Percentiles rank a stretch among this genome's conserved stretches.
Evolutionary conservation across 306 rosid genomes (phyloP).

Genomic region (Acacia crassicarpa): DNA sequence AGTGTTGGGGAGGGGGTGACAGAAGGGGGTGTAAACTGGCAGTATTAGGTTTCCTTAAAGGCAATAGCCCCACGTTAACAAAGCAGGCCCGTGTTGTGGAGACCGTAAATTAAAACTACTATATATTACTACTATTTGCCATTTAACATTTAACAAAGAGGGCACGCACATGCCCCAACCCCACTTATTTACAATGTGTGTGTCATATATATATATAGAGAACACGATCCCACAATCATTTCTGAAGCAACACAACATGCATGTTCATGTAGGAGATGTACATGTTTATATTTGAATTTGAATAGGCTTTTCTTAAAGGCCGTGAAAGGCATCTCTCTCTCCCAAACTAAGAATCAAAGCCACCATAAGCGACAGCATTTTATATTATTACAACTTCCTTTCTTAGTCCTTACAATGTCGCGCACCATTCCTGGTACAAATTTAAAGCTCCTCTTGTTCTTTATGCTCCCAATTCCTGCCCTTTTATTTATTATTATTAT

Average conservation of each 20-base stretch:
- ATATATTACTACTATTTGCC: background rate
- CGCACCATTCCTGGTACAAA: background rate
- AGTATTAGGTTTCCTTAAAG: background rate
- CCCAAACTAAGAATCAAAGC: background rate
- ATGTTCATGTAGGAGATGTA: too few species aligned
- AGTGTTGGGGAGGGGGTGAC: background rate
- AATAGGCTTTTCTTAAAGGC: background rate
- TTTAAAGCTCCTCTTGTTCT: background rate
- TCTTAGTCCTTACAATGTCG: background rate
- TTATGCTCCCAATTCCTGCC: background rate
- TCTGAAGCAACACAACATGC: background rate
- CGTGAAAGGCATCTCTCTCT: background rate
- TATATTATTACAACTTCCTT: background rate
- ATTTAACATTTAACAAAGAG: background rate
- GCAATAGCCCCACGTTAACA: background rate
- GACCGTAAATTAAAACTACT: background rate
- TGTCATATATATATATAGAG: too few species aligned
- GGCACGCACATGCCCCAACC: background rate
- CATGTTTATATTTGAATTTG: background rate
- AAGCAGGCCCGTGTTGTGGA: background rate
- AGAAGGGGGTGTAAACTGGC: background rate
- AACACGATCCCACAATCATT: background rate
- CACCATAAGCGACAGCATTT: background rate
- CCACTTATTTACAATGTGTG: background rate
- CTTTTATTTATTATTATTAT: too few species aligned